A percentile compares a stretch with the other conserved stretches of the same genome.
phyloP scores from a whole-genome alignment of 2,329 filamentous ascomycete species.

The Scedosporium boydii region DNA sequence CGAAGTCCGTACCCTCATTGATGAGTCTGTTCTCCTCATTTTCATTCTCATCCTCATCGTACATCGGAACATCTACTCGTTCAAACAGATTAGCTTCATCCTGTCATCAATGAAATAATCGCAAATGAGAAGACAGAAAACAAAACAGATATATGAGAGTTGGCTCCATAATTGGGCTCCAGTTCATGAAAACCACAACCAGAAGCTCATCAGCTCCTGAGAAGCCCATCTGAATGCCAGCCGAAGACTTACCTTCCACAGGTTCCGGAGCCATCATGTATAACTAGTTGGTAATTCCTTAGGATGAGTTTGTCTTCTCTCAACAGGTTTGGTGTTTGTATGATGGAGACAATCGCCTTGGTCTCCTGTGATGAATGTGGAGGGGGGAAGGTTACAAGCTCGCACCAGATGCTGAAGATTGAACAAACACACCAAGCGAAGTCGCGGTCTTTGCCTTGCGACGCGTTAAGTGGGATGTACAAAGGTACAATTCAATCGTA shows the following conservation, averaged over 20 bases:
- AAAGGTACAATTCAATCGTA: not conserved
- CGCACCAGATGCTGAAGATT: not conserved
- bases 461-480: slow-evolving; percentile 6
- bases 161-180: too few relatives aligned
- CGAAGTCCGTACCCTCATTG: slow-evolving; percentile 65
- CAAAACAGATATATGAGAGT: too few relatives aligned
- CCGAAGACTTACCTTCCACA: not conserved
- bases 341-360: not conserved
- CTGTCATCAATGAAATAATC: not conserved
- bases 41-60: slow-evolving; percentile 61
- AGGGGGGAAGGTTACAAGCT: not conserved
- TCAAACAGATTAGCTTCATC: not conserved
- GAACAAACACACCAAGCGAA: not conserved
- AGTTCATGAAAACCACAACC: too few relatives aligned
- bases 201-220: not conserved
- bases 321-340: not conserved
- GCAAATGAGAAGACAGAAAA: not conserved
- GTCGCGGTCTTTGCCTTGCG: not conserved
- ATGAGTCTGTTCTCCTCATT: slow-evolving; percentile 76
- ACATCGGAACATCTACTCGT: slow-evolving; percentile 23
- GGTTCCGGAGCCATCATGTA: not conserved
- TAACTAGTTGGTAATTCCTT: not conserved
- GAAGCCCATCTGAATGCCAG: not conserved
- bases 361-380: not conserved
- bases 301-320: not conserved